Evolutionary conservation across 805 yeast species (phyloP).

Genomic region (Saccharomyces jurei): DNA sequence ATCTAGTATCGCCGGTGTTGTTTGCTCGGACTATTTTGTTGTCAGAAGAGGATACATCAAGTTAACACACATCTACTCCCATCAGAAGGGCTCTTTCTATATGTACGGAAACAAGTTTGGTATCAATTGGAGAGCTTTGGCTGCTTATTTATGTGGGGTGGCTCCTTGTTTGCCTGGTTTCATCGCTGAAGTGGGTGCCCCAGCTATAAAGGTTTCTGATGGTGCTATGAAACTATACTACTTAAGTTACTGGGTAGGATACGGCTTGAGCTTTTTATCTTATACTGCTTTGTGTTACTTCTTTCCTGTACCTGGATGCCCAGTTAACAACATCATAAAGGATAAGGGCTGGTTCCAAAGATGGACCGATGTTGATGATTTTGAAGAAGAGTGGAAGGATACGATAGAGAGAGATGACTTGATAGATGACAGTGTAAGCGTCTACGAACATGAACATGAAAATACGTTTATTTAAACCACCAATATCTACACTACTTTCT

Average conservation of each 20-base stretch:
- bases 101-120: slow-evolving; percentile 53
- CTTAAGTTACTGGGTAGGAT: slow-evolving; percentile 72
- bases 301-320: slow-evolving; percentile 45
- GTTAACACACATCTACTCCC: slow-evolving; percentile 54
- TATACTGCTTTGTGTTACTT: slow-evolving; percentile 46
- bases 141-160: slow-evolving; percentile 43
- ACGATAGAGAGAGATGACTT: slow-evolving; percentile 1
- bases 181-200: slow-evolving; percentile 48
- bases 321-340: slow-evolving; percentile 33
- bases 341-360: slow-evolving; percentile 57
- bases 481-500: neutral
- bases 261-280: slow-evolving; percentile 45
- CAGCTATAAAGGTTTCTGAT: slow-evolving; percentile 45
- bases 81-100: slow-evolving; percentile 31
- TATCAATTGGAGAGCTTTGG: slow-evolving; percentile 70
- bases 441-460: slow-evolving; percentile 1
- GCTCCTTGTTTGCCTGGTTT: slow-evolving; percentile 35
- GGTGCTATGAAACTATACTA: slow-evolving; percentile 69
- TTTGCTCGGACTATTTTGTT: slow-evolving; percentile 48
- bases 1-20: slow-evolving; percentile 70
- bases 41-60: slow-evolving; percentile 61
- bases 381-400: slow-evolving; percentile 35
- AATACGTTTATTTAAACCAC: neutral
- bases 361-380: slow-evolving; percentile 54
- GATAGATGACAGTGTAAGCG: slow-evolving; percentile 2